Evolutionary conservation across 2,329 filamentous ascomycete species (phyloP).

Genomic region (Fusarium algeriense): DNA sequence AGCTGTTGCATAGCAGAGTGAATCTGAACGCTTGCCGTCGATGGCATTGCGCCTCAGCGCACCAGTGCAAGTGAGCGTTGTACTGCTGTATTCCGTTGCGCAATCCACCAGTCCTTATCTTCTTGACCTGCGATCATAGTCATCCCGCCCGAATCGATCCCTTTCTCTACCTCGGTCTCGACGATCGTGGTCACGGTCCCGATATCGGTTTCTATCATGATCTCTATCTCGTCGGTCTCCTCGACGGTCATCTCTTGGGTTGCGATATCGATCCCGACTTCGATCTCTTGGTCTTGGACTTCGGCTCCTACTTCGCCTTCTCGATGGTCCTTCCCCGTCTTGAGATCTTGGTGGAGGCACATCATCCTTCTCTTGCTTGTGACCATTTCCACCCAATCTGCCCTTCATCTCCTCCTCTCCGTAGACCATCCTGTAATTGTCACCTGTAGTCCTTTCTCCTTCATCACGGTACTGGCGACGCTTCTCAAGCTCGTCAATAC

Average conservation of each 20-base stretch:
- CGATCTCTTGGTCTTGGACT: slow-evolving; percentile 37
- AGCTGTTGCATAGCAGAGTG: slow-evolving; percentile 14
- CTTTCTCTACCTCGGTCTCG: slow-evolving; percentile 37
- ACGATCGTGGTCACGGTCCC: slow-evolving; percentile 49
- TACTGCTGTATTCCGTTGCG: slow-evolving; percentile 32
- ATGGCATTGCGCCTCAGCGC: slow-evolving; percentile 18
- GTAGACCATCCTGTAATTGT: slow-evolving; percentile 83
- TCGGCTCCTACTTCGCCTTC: slow-evolving; percentile 35
- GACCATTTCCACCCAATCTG: slow-evolving; percentile 58
- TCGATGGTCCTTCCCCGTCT: slow-evolving; percentile 16
- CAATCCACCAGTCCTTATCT: slow-evolving; percentile 34
- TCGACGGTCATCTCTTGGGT: slow-evolving; percentile 42
- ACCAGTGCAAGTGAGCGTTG: slow-evolving; percentile 27
- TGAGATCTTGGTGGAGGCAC: slow-evolving; percentile 16
- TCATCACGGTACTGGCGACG: slow-evolving; percentile 88
- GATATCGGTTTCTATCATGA: slow-evolving; percentile 47
- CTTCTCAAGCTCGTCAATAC: slow-evolving; percentile 88
- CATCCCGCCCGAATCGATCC: slow-evolving; percentile 41
- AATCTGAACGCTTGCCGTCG: slow-evolving; percentile 31
- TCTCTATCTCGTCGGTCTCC: slow-evolving; percentile 47
- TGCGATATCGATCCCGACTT: slow-evolving; percentile 47
- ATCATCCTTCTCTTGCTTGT: slow-evolving; percentile 43
- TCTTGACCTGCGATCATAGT: slow-evolving; percentile 38
- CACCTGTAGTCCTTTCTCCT: slow-evolving; percentile 58
- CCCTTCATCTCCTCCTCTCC: slow-evolving; percentile 76